Conservation (phyloP, 225 moss, liverwort and hornwort species). For the Polytrichum commune region DNA sequence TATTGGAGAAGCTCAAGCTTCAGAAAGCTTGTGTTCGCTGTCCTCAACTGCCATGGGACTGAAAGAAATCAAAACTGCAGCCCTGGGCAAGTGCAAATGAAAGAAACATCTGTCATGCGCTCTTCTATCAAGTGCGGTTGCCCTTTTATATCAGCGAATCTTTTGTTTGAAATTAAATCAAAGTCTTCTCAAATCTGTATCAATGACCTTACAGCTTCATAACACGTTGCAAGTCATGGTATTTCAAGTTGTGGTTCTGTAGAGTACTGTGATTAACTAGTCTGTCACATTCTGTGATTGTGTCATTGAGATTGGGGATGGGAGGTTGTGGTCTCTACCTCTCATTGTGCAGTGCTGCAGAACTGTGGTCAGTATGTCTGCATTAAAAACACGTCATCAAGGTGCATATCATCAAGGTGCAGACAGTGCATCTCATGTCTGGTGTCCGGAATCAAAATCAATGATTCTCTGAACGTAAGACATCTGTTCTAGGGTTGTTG, state of each 20-base stretch:
- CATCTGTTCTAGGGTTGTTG: too few species aligned
- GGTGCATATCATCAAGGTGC: too few species aligned
- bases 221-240: constrained; percentile 13
- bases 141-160: constrained; percentile 8
- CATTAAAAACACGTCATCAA: too few species aligned
- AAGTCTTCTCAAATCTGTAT: background rate
- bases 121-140: constrained; percentile 12
- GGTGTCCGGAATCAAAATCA: too few species aligned
- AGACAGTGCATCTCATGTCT: too few species aligned
- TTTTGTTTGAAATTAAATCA: background rate
- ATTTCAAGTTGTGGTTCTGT: constrained; percentile 7
- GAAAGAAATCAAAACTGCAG: constrained; percentile 41
- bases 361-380: too few species aligned
- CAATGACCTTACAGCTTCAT: background rate
- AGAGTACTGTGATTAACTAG: background rate
- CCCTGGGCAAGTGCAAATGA: constrained; percentile 49
- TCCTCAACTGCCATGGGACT: constrained; percentile 46
- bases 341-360: too few species aligned
- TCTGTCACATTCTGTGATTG: too few species aligned
- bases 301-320: too few species aligned
- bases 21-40: constrained; percentile 23
- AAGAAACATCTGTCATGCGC: constrained; percentile 41
- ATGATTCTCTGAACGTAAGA: too few species aligned
- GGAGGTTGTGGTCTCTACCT: too few species aligned
- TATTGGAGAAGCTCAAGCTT: constrained; percentile 36